Percentiles rank a stretch among this genome's conserved stretches.
Evolutionary conservation across 176 grass and related monocot genomes (phyloP).

Genomic region (Lolium multiflorum): DNA sequence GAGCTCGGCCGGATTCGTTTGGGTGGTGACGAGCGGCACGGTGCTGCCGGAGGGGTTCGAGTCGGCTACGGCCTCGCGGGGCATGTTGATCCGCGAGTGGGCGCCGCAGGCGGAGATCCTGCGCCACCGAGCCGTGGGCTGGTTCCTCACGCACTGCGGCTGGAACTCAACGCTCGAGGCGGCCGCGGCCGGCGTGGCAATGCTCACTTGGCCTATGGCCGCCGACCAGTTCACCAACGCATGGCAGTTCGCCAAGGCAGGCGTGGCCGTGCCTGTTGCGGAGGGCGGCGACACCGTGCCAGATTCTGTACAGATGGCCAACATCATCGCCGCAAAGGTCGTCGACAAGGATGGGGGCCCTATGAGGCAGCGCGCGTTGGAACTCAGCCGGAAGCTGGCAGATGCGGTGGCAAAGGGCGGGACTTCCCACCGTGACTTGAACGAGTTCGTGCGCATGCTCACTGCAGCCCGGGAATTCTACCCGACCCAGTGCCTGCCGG

Average conservation of each 20-base stretch:
- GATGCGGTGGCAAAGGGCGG: slow-evolving; percentile 47
- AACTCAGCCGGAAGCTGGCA: slow-evolving; percentile 30
- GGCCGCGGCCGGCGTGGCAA: slow-evolving; percentile 48
- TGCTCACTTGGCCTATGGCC: slow-evolving; percentile 65
- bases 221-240: slow-evolving; percentile 70
- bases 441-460: slow-evolving; percentile 25
- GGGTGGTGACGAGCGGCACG: slow-evolving; percentile 40
- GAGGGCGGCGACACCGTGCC: slow-evolving; percentile 47
- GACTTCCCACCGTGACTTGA: slow-evolving; percentile 44
- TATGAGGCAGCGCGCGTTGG: slow-evolving; percentile 38
- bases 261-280: slow-evolving; percentile 46
- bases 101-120: slow-evolving; percentile 63
- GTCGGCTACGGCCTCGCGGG: slow-evolving; percentile 29
- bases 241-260: slow-evolving; percentile 43
- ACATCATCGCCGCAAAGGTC: slow-evolving; percentile 2
- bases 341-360: slow-evolving; percentile 8
- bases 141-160: slow-evolving; percentile 65
- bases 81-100: slow-evolving; percentile 52
- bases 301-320: slow-evolving; percentile 31
- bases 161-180: slow-evolving; percentile 71
- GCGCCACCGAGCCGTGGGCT: slow-evolving; percentile 54
- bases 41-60: slow-evolving; percentile 45
- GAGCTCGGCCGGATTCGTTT: slow-evolving; percentile 56
- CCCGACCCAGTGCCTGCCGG: too few relatives aligned
- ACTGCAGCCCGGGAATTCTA: not conserved